Evolutionary conservation across 2,329 filamentous ascomycete genomes (phyloP).

Genomic region (Ophiostoma quercus): DNA sequence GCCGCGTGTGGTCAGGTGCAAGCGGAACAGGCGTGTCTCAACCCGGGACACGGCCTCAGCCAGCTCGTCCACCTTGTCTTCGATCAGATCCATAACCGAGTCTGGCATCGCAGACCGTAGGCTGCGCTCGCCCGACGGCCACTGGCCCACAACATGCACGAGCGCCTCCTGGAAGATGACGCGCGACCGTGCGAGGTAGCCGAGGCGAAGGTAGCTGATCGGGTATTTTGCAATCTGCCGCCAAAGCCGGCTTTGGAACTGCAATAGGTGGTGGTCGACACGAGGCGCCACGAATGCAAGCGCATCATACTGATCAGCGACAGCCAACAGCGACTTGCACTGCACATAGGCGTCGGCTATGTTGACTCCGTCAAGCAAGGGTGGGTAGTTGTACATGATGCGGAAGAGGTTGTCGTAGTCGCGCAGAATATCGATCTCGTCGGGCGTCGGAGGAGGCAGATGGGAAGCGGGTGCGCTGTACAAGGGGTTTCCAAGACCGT

Average conservation of each 20-base stretch:
- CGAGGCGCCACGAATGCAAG: slow-evolving; percentile 80
- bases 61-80: slow-evolving; percentile 91
- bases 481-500: slow-evolving; percentile 28
- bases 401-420: slow-evolving; percentile 96
- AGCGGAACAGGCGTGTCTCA: slow-evolving; percentile 74
- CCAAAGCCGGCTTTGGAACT: slow-evolving; percentile 86
- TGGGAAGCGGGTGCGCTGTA: slow-evolving; percentile 25
- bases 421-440: slow-evolving; percentile 70
- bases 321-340: slow-evolving; percentile 79
- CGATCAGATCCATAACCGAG: slow-evolving; percentile 77
- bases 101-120: slow-evolving; percentile 69
- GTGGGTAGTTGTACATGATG: slow-evolving; percentile 91
- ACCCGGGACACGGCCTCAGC: slow-evolving; percentile 75
- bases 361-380: slow-evolving; percentile 74
- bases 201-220: slow-evolving; percentile 83
- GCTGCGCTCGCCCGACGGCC: slow-evolving; percentile 75
- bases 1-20: slow-evolving; percentile 69
- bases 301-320: slow-evolving; percentile 94
- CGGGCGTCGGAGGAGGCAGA: slow-evolving; percentile 46
- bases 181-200: slow-evolving; percentile 76
- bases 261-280: slow-evolving; percentile 87
- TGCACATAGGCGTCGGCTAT: slow-evolving; percentile 91
- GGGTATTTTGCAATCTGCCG: slow-evolving; percentile 97
- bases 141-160: slow-evolving; percentile 90
- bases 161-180: slow-evolving; percentile 83